Base-by-base conservation (phyloP, 164 flowering plant species). In the Cinnamomum micranthum region DNA sequence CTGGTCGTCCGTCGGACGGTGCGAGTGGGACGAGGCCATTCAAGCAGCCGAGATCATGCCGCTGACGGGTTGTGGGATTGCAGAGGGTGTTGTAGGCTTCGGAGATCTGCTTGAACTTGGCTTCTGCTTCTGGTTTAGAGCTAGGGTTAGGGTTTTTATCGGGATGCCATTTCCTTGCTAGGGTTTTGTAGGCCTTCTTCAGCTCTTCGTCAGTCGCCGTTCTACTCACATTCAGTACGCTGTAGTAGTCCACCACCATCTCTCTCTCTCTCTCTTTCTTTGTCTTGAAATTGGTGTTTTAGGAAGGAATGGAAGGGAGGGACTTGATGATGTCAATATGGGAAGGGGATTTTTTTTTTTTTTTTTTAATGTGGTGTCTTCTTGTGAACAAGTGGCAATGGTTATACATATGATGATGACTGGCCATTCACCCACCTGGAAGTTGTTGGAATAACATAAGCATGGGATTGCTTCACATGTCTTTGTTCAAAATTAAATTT, bases 41-140 rank as follows among this genome's bases (percentile, higher is more conserved):
- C 71, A 86, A 88, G 17, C 89, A 88, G 75, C 81, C 82, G 63
- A 86, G 88, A 79, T 88, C 92, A 74, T 88, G 87, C 11, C 86
- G 75, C 22, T 84, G 84, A 69, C 90, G 80, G 68, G 85, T 88
- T 65, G 87, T 84, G 19, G 90, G 86, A 78, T 88, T 89, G 76
- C 89, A 87, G 24, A 88, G 76, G 73, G 79, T 83, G 33, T 80
- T 81, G 33, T 81, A 83, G 50, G 85, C 85, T 67, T 83, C 81
- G 25, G 82, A 78, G 55, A 83, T 83, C 75, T 81, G 83, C 77
- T 83, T 83, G 79, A 83, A 83, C 66, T 81, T 80, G 64, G 85
- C 83, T 50, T 83, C 85, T 5, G 83, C 85, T 69, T 83, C 83
- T 20, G 70, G 76, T 73, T 80, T 83, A 52, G 69, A 58, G 60